Base-by-base conservation (phyloP, 1,284 basidiomycete species). In the Phenoliferia sp. region DNA sequence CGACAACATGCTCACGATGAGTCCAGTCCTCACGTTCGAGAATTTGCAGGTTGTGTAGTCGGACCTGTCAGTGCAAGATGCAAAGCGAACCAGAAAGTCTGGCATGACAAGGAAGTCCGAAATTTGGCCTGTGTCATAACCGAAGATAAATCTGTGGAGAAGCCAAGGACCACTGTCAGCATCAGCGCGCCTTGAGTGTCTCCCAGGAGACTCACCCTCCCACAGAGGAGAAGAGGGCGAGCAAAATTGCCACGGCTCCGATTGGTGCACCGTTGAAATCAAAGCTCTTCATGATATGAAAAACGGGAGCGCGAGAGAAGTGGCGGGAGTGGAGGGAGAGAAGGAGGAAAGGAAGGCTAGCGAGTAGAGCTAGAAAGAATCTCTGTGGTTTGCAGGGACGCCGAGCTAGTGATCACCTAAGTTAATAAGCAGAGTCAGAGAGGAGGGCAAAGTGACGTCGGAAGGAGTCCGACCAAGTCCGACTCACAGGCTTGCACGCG, bases 101-200 rank as follows among this genome's bases (percentile, higher is more conserved):
- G 48, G 48, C 88, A 92, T 90, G 76, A 89, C 80, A 26, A 89
- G 80, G 69, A 91, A 87, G 76, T 89, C 88, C 36, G 85, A 86
- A 69, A 91, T 90, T 77, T 90, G 88, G 54, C 89, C 89, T 1
- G 88, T 89, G 77, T 88, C 88, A 73, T 88, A n/a, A n/a, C n/a
- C n/a, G n/a, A n/a, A n/a, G n/a, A n/a, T n/a, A n/a, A n/a, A n/a
- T 88, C 75, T 67, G 66, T 61, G 52, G 28, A 56, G 34, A 61
- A 61, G 62, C 29, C 58, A 62, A 35, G 63, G 34, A 66, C 56
- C 12, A 60, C 6, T 50, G 58, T 32, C 28, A 44, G 62, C 52
- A 22, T 16, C 35, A 44, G 12, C 39, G 28, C 5, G 22, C 15
- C 3, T 17, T 6, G 22, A n/a, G 56, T 34, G 22, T 3, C 5